Conservation (phyloP, 148 eudicot genomes). For the Silene uniflora region DNA sequence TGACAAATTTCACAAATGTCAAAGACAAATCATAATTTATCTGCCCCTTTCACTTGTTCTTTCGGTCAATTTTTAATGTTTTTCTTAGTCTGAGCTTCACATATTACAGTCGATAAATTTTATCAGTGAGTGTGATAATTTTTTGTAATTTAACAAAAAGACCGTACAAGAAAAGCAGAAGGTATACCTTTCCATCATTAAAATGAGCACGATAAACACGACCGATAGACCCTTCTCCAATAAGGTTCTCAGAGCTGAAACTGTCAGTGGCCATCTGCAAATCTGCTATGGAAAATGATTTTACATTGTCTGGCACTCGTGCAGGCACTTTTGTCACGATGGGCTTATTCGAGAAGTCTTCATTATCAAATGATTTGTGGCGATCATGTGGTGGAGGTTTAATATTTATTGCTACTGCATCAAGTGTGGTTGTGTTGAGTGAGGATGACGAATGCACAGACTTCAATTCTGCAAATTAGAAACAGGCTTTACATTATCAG, state of each 20-base stretch:
- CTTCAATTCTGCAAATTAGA: constrained; percentile 44
- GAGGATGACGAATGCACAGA: constrained; percentile 48
- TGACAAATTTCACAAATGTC: constrained; percentile 10
- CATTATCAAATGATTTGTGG: constrained; percentile 67
- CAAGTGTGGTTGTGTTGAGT: constrained; percentile 41
- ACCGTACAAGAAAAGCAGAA: not conserved
- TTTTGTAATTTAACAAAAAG: not conserved
- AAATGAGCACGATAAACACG: constrained; percentile 81
- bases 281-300: constrained; percentile 81
- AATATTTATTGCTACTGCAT: constrained; percentile 44
- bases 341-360: constrained; percentile 52
- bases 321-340: constrained; percentile 52
- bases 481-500: constrained; percentile 13
- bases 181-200: constrained; percentile 78
- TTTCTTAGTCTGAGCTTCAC: not conserved
- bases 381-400: constrained; percentile 75
- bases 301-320: constrained; percentile 52
- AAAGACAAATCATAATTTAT: not conserved
- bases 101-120: not conserved
- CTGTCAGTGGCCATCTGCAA: constrained; percentile 92
- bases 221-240: constrained; percentile 91
- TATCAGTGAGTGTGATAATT: not conserved
- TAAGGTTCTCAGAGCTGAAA: constrained; percentile 68
- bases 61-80: not conserved
- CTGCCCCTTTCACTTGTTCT: not conserved